Percentiles rank a stretch among this genome's conserved stretches.
phyloP scores from a whole-genome alignment of 202 grass and related monocot genomes.

The Schoenoplectus tabernaemontani region DNA sequence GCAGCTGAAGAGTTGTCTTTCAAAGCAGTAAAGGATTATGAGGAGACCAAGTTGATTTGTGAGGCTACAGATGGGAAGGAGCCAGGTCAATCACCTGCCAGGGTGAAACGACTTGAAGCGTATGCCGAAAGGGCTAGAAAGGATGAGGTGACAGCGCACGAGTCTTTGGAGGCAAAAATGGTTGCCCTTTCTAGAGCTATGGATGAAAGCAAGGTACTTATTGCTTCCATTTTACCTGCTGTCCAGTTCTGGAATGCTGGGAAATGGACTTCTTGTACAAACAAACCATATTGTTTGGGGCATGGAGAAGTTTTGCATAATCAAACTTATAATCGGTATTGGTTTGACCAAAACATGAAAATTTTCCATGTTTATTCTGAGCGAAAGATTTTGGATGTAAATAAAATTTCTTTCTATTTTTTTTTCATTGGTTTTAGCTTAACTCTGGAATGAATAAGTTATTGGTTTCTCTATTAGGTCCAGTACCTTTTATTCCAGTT shows the following conservation, averaged over 20 bases:
- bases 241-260: background rate
- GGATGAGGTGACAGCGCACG: slow-evolving; percentile 34
- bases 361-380: background rate
- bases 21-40: slow-evolving; percentile 49
- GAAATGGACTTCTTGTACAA: background rate
- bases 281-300: background rate
- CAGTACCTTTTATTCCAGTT: background rate
- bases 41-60: slow-evolving; percentile 61
- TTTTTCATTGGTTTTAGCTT: background rate
- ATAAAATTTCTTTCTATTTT: background rate
- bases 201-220: slow-evolving; percentile 79
- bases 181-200: slow-evolving; percentile 48
- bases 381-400: background rate
- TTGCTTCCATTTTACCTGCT: slow-evolving; percentile 16
- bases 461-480: background rate
- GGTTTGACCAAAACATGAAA: background rate
- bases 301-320: background rate
- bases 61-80: slow-evolving; percentile 70
- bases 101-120: slow-evolving; percentile 64
- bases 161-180: slow-evolving; percentile 76
- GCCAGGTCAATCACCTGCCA: slow-evolving; percentile 59
- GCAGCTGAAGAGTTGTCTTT: slow-evolving; percentile 50
- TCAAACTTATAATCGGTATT: background rate
- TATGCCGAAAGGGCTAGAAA: slow-evolving; percentile 56
- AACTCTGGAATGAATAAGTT: background rate